Conservation (phyloP, 768 basidiomycete genomes). For the Panellus pusillus region DNA sequence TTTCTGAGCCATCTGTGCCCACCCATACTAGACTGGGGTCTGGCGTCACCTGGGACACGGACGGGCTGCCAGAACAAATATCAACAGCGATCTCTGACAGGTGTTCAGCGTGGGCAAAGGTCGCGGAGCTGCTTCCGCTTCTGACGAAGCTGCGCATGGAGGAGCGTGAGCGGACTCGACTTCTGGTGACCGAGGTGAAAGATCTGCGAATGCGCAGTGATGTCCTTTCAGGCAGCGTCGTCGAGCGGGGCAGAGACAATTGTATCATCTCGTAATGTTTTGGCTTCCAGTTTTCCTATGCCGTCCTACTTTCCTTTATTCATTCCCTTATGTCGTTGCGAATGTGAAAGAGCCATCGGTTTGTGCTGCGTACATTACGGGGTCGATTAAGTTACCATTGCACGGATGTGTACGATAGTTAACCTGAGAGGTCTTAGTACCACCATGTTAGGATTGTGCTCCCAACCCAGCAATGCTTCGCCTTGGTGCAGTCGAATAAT, state of each 20-base stretch:
- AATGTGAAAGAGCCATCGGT: no score
- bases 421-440: no score
- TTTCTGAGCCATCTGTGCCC: conserved; percentile 57
- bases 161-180: conserved; percentile 39
- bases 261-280: conserved; percentile 11
- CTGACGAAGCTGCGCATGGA: conserved; percentile 43
- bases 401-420: no score
- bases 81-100: conserved; percentile 21
- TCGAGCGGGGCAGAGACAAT: neutral
- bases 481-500: conserved; percentile 69
- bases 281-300: neutral
- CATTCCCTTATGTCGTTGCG: neutral
- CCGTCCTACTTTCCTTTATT: neutral
- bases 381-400: no score
- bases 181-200: conserved; percentile 46
- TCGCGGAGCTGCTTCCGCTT: conserved; percentile 42
- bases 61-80: conserved; percentile 3
- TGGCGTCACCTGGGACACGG: conserved; percentile 51
- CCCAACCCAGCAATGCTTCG: conserved; percentile 64
- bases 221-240: conserved; percentile 38
- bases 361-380: no score
- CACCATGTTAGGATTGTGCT: conserved; percentile 35
- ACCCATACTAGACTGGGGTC: conserved; percentile 38
- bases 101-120: conserved; percentile 41
- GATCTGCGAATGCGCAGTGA: conserved; percentile 48